phyloP scores from a whole-genome alignment of 768 basidiomycete species.

The Phylloporus arenicola region DNA sequence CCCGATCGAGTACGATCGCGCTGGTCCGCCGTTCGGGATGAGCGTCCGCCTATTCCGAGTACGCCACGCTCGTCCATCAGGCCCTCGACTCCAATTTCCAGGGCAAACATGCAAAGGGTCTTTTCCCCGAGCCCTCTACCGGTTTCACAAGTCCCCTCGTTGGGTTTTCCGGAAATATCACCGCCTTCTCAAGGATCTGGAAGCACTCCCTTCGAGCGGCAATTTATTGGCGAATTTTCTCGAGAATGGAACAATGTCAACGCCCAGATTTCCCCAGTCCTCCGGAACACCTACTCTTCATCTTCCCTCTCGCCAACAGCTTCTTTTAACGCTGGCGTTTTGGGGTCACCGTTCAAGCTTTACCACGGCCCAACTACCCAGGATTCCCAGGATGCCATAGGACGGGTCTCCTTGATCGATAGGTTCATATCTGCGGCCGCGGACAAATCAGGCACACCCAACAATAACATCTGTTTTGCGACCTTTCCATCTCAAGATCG shows the following conservation, averaged over 20 bases:
- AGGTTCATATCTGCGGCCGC: conserved; percentile 25
- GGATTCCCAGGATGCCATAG: conserved; percentile 2
- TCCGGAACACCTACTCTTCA: conserved; percentile 4
- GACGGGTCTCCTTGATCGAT: conserved; percentile 24
- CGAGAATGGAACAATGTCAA: conserved; percentile 14
- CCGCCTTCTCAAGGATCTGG: conserved; percentile 23
- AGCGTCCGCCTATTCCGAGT: not conserved
- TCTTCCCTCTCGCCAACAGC: conserved; percentile 4
- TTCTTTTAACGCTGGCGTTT: not conserved
- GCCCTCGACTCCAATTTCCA: conserved; percentile 12
- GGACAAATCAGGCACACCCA: conserved; percentile 6
- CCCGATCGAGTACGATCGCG: conserved; percentile 8
- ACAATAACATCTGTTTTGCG: not conserved
- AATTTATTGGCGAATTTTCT: conserved; percentile 20
- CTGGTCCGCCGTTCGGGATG: not conserved
- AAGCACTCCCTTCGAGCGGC: conserved; percentile 27
- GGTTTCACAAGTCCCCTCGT: conserved; percentile 11
- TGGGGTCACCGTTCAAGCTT: not conserved
- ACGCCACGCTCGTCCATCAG: conserved; percentile 8
- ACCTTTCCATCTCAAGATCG: conserved; percentile 6
- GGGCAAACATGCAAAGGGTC: conserved; percentile 8
- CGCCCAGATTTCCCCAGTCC: conserved; percentile 22
- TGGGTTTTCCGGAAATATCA: conserved; percentile 23
- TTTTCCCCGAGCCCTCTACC: conserved; percentile 28
- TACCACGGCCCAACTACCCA: conserved; percentile 4